These are phyloP conservation scores for Solanum chmielewskii DNA, from an alignment of 257 asterid species.

Conservation along the genomic window DNA sequence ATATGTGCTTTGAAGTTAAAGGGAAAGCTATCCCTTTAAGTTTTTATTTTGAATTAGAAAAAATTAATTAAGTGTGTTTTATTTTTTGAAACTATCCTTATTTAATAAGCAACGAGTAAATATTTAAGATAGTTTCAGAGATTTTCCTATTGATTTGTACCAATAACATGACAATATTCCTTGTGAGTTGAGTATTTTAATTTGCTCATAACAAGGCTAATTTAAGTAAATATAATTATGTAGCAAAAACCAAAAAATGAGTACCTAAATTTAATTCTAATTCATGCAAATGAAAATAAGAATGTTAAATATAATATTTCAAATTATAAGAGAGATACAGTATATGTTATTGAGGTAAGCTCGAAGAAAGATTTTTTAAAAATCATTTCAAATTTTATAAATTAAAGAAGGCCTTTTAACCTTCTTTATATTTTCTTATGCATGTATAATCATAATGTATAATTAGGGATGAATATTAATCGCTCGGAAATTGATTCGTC, in stretches of 20 bases:
- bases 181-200: neutral
- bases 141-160: neutral
- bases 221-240: no score
- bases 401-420: no score
- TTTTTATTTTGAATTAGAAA: no score
- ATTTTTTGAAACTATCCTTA: no score
- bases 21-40: neutral
- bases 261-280: no score
- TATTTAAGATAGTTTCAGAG: neutral
- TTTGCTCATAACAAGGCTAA: no score
- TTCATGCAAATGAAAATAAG: neutral
- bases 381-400: no score
- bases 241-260: no score
- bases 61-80: no score
- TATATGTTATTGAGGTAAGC: neutral
- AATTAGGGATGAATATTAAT: neutral
- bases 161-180: neutral
- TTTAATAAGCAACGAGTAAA: no score
- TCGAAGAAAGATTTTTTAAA: neutral
- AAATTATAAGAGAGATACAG: no score
- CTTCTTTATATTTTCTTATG: neutral
- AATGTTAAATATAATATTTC: neutral
- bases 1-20: neutral
- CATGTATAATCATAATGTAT: no score
- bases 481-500: neutral